These are phyloP conservation scores for Phaeophleospora eucalypticola DNA, from an alignment of 2,329 filamentous ascomycete species.

Conservation along the genomic window DNA sequence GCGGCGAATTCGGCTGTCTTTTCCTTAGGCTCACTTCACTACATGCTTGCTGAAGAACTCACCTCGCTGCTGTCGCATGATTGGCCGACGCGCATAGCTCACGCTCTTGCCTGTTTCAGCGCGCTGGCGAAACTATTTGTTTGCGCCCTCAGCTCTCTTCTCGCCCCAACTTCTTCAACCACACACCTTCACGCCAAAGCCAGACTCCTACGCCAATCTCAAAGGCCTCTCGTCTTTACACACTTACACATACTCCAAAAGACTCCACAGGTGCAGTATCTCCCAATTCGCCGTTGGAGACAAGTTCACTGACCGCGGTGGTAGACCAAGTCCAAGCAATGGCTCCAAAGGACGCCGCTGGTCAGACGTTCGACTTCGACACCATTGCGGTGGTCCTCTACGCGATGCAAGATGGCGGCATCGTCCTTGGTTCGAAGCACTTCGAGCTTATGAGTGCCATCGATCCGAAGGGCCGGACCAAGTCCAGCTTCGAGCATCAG, in stretches of 20 bases:
- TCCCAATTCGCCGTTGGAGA: background rate
- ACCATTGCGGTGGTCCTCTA: conserved; percentile 10
- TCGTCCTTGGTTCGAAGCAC: conserved; percentile 18
- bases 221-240: too few species aligned
- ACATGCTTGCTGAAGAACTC: conserved; percentile 1
- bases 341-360: background rate
- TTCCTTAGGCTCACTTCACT: background rate
- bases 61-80: conserved; percentile 5
- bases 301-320: background rate
- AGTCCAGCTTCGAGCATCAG: conserved; percentile 22
- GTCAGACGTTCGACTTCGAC: conserved; percentile 15
- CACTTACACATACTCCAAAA: too few species aligned
- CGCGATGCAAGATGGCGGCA: conserved; percentile 12
- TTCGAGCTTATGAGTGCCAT: conserved; percentile 30
- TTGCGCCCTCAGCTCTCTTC: background rate
- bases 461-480: conserved; percentile 19
- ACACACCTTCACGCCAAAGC: background rate
- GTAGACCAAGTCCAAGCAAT: background rate
- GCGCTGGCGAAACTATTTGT: background rate
- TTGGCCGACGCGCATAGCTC: conserved; percentile 3
- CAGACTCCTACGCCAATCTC: too few species aligned
- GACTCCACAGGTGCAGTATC: too few species aligned
- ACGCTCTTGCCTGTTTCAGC: background rate
- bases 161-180: background rate
- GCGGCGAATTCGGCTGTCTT: too few species aligned